Evolutionary conservation across 441 rosid species (phyloP), one percentile per base, ranked within the genome.

Genomic region (Jatropha podagrica): DNA sequence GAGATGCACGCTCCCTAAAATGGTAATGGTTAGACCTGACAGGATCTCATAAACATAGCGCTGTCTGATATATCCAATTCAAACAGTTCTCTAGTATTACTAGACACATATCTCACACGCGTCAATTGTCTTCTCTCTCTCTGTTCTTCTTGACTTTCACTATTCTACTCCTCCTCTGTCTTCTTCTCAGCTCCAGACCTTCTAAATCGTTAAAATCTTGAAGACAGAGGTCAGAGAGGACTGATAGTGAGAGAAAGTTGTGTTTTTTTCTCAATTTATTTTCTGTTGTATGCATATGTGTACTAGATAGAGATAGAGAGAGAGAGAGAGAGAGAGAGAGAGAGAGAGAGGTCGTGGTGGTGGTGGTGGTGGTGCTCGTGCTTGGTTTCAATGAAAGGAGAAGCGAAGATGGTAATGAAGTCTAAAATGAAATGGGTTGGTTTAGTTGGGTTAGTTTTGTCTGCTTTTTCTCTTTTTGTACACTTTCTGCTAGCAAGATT

Each of bases 341-440:
- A 74, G 59, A 71, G 54, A n/a, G n/a, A n/a, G n/a, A n/a, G n/a
- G n/a, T n/a, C n/a, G n/a, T n/a, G n/a, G 46, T 27, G 14, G 17
- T 1, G 37, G 11, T 42, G 37, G 11, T 26, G n/a, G 69, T 14
- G 42, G 76, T 12, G 61, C 27, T 49, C 32, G 54, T 67, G 62
- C 11, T 64, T 58, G 44, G 13, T 48, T 20, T 51, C 42, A 52
- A 83, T 91, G 97, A 92, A 92, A 67, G 97, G 93, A 59, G 98
- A 92, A 81, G 88, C 89, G 79, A 96, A 92, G 82, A 82, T 82
- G 63, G 79, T 86, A 81, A 79, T 88, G 51, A 94, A 86, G 91
- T 91, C 99, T 27, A 95, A 81, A 72, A 82, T 94, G 89, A 94
- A 92, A 80, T 96, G 98, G 98, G 89, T 92, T 70, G 97, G 91